A percentile compares a stretch with the other conserved stretches of the same genome.
These are phyloP conservation scores for Ilex paraguariensis DNA, from an alignment of 305 asterid genomes.

Conservation along the genomic window DNA sequence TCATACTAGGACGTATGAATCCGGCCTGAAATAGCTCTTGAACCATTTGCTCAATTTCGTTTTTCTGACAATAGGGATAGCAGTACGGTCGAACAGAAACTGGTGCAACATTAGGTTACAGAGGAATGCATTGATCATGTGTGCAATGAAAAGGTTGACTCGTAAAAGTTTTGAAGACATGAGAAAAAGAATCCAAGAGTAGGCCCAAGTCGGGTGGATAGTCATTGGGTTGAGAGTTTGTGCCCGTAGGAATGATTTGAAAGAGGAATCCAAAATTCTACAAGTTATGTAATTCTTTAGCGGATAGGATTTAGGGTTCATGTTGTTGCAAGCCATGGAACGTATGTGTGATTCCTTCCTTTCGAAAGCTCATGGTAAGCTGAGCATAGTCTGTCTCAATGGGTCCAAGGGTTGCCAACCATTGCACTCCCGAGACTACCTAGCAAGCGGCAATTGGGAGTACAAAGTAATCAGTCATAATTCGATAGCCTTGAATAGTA, in stretches of 20 bases:
- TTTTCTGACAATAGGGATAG: slow-evolving; percentile 4
- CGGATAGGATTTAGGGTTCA: background rate
- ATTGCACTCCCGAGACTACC: background rate
- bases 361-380: background rate
- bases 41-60: slow-evolving; percentile 5
- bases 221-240: background rate
- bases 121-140: slow-evolving; percentile 5
- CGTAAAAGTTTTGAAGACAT: background rate
- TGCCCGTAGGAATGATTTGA: background rate
- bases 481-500: background rate
- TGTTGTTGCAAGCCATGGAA: background rate
- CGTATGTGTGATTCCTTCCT: background rate
- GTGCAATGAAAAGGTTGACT: background rate
- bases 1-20: background rate
- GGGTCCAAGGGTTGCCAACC: background rate
- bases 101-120: background rate
- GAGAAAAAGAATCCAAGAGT: background rate
- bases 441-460: background rate
- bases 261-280: background rate
- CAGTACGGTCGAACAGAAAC: slow-evolving; percentile 1
- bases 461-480: background rate
- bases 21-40: slow-evolving; percentile 1
- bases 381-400: background rate
- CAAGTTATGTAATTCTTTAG: background rate
- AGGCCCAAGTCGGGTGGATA: background rate